phyloP scores from a whole-genome alignment of 805 yeast genomes.

The Brettanomyces sp. region DNA sequence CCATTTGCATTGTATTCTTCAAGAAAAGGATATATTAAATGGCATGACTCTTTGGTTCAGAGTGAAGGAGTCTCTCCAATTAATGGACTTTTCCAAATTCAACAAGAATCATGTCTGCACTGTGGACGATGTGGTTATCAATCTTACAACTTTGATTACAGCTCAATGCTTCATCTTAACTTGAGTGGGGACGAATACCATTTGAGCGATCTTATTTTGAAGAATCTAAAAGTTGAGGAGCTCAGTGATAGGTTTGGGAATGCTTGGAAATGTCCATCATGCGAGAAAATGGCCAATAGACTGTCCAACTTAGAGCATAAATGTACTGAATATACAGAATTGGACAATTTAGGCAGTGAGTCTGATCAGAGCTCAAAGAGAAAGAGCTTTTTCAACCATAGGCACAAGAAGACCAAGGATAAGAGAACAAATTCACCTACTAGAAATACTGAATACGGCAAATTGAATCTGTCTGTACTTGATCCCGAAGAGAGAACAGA shows the following conservation, averaged over 20 bases:
- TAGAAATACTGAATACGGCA: conserved; percentile 5
- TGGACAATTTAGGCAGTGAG: neutral
- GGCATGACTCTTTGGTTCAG: conserved; percentile 43
- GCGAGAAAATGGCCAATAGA: conserved; percentile 28
- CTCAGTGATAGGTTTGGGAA: conserved; percentile 54
- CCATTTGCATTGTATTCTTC: conserved; percentile 16
- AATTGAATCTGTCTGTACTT: conserved; percentile 7
- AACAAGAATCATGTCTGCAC: conserved; percentile 51
- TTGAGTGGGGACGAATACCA: conserved; percentile 14
- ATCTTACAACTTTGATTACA: conserved; percentile 41
- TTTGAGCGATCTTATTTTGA: conserved; percentile 53
- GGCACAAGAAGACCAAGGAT: conserved; percentile 5
- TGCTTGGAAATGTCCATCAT: conserved; percentile 80
- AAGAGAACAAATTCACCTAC: conserved; percentile 1
- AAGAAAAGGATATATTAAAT: conserved; percentile 44
- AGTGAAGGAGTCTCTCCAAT: conserved; percentile 61
- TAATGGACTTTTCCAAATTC: conserved; percentile 62
- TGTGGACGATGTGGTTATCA: conserved; percentile 59
- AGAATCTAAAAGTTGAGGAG: conserved; percentile 56
- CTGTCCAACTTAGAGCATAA: conserved; percentile 7
- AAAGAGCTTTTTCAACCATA: conserved; percentile 22
- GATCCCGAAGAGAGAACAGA: conserved; percentile 13
- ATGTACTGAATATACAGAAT: conserved; percentile 1
- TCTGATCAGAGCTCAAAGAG: conserved; percentile 4
- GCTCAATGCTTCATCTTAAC: conserved; percentile 23